Percentiles rank a stretch among this genome's conserved stretches.
Evolutionary conservation across 2,329 filamentous ascomycete genomes (phyloP).

Genomic region (Elsinoe arachidis): DNA sequence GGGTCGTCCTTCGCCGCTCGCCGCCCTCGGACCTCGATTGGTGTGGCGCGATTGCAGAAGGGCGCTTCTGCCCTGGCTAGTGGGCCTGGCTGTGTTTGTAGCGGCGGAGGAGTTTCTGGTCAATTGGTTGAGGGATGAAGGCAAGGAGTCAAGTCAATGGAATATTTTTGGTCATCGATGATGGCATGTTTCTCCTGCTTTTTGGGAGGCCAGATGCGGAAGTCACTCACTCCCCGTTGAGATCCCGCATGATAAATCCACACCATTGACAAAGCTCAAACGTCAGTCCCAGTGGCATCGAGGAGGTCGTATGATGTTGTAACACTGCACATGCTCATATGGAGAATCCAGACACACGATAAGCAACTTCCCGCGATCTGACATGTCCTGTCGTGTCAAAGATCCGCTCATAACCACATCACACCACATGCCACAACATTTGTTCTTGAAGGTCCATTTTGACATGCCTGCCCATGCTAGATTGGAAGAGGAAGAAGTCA

Average conservation of each 20-base stretch:
- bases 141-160: not conserved
- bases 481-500: constrained; percentile 12
- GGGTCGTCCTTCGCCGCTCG: not conserved
- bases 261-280: constrained; percentile 3
- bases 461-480: constrained; percentile 14
- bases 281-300: not conserved
- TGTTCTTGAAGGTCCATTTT: constrained; percentile 6
- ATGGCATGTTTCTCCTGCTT: constrained; percentile 5
- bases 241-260: not conserved
- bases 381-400: no score
- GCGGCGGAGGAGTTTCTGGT: not conserved
- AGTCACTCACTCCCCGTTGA: constrained; percentile 1
- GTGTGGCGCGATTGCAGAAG: not conserved
- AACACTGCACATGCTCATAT: not conserved
- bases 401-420: not conserved
- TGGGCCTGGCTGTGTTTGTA: not conserved
- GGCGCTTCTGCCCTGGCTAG: not conserved
- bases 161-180: not conserved
- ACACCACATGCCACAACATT: not conserved
- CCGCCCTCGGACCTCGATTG: not conserved
- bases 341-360: no score
- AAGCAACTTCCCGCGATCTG: no score
- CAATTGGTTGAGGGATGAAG: not conserved
- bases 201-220: constrained; percentile 3
- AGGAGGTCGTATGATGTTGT: not conserved